Evolutionary conservation across 2,329 filamentous ascomycete species (phyloP), one percentile per base, ranked within the genome.

Genomic region (Pyrenochaeta sp.): DNA sequence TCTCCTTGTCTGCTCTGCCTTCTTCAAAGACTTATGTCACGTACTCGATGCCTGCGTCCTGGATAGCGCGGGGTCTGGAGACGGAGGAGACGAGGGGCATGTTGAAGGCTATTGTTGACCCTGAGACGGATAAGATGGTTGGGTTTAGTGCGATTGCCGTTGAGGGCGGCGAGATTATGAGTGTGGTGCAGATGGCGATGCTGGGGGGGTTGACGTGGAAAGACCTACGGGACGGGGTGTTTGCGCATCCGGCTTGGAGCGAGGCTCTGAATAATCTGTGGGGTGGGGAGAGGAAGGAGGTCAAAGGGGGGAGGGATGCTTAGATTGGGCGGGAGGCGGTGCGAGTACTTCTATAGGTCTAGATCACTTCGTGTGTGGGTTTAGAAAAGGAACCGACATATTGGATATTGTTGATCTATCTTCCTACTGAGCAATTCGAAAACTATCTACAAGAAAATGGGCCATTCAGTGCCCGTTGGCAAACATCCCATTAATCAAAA

Each of bases 151-250:
- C 76, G 53, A 51, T 81, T 30, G 77, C 77, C 0, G 58, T 77
- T 10, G 78, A 81, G 53, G 79, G 77, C 5, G 79, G 79, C 3
- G 79, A 81, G 68, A 58, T 81, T 35, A 80, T 81, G 78, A 74
- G 71, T 43, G 66, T 80, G 47, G 74, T 81, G 46, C 76, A 82
- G 70, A 74, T 52, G 45, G 44, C 44, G 2, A 52, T 52, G 44
- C 4, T 42, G 41, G 45, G 44, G 1, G 45, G 49, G 22, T 79
- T 82, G 74, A 72, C 79, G 77, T 80, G 74, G 68, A 70, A 71
- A 63, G 69, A 72, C 35, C 47, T 81, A 40, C 69, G 74, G 58
- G 71, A 75, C 9, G 32, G 26, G 19, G 37, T 52, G 27, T 49
- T 42, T 42, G 77, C 74, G 10, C 79, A 81, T 67, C 79, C 77